Evolutionary conservation across 352 stramenopile genomes (phyloP).

Genomic region (Globisporangium lucens): DNA sequence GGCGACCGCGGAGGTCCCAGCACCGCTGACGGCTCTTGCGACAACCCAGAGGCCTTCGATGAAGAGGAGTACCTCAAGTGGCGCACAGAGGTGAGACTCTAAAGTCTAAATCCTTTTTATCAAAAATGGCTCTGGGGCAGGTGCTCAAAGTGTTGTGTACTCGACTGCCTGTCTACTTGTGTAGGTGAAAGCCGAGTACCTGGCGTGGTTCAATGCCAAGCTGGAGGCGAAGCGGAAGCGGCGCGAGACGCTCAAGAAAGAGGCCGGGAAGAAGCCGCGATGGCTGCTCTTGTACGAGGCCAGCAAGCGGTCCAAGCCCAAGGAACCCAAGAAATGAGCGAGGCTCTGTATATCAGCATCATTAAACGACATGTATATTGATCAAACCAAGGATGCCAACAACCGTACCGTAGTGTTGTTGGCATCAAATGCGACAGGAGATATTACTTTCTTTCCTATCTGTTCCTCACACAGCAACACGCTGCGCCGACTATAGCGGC

Average conservation of each 20-base stretch:
- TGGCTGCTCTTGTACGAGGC: conserved; percentile 72
- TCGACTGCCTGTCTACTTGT: background rate
- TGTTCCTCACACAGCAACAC: background rate
- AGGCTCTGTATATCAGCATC: background rate
- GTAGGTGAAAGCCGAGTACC: conserved; percentile 70
- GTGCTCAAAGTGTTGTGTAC: background rate
- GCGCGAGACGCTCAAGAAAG: conserved; percentile 43
- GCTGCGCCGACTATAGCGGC: background rate
- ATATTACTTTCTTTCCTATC: background rate
- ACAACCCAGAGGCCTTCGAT: conserved; percentile 30
- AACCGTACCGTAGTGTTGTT: background rate
- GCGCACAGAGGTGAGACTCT: conserved; percentile 40
- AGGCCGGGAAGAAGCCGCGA: conserved; percentile 55
- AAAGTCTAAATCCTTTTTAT: background rate
- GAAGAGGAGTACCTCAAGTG: conserved; percentile 62
- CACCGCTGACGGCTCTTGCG: conserved; percentile 27
- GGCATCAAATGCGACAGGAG: background rate
- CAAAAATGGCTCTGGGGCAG: background rate
- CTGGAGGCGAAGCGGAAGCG: conserved; percentile 46
- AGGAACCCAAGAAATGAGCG: conserved; percentile 20
- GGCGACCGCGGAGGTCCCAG: background rate
- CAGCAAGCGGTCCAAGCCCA: conserved; percentile 38
- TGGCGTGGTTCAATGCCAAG: conserved; percentile 67
- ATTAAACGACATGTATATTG: background rate
- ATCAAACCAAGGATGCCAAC: background rate